Base-by-base conservation (phyloP, 768 basidiomycete species). In the Epithele typhae region DNA sequence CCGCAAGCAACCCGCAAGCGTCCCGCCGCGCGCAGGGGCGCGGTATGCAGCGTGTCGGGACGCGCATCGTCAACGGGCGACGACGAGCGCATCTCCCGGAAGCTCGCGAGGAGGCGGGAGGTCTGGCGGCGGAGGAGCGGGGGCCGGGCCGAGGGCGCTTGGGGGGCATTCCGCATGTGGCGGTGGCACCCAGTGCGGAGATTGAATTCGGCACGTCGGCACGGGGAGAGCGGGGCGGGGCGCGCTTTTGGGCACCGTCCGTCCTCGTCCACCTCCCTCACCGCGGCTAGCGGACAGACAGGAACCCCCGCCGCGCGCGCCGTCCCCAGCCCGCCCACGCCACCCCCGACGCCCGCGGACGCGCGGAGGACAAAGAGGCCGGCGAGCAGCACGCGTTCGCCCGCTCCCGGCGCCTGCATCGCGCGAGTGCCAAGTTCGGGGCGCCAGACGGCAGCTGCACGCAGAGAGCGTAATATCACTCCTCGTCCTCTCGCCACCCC, bases 381-480 rank as follows among this genome's bases (percentile, higher is more conserved):
- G 32, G 39, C 19, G 39, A 40, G 18, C 41, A n/a, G 22, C 41
- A 11, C 43, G 25, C 18, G 12, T 12, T 11, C 18, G 32, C 19
- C 33, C 32, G 43, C 43, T 17, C 17, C 34, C 18, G 14, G 34
- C 45, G 18, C 35, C 19, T 7, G 27, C 19, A 37, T 23, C 35
- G 35, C 44, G 11, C 30, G 35, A 19, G 35, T 45, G 49, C 37
- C 41, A 49, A 23, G 22, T 24, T 44, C 48, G 41, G 48, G 42
- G 48, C 48, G 48, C 42, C 48, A 40, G 43, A 14, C 42, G 25
- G 48, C 44, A 42, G 34, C 43, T 44, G 27, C 7, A 14, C 8
- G 7, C 43, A 38, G 37, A 15, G 42, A 46, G 49, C 42, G 49
- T 51, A 51, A 51, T 51, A 52, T 52, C 51, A 48, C 43, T 48